A percentile compares a stretch with the other conserved stretches of the same genome.
phyloP scores from a whole-genome alignment of 345 rosid species.

The Camelina sativa region DNA sequence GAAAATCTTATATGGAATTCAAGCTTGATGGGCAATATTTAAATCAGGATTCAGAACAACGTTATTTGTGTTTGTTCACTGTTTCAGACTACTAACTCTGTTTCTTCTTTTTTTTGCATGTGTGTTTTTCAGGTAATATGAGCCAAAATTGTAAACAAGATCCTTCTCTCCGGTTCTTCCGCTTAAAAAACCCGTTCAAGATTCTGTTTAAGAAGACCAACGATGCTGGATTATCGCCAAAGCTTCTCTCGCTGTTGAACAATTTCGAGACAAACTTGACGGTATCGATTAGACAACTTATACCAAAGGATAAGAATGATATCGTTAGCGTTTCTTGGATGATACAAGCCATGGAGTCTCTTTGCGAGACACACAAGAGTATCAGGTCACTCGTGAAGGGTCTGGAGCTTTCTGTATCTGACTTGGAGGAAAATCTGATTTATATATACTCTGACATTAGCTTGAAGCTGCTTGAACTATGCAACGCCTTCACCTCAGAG shows the following conservation, averaged over 20 bases:
- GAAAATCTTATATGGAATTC: background rate
- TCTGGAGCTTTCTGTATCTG: conserved; percentile 73
- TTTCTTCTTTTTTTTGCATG: background rate
- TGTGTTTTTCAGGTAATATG: conserved; percentile 59
- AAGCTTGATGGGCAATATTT: background rate
- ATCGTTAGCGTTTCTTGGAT: conserved; percentile 76
- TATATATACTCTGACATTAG: conserved; percentile 71
- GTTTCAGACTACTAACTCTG: conserved; percentile 19
- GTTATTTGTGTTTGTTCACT: background rate
- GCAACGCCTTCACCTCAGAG: conserved; percentile 73
- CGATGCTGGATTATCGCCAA: conserved; percentile 48
- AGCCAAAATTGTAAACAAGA: conserved; percentile 56
- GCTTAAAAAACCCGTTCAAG: conserved; percentile 72
- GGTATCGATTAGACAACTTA: conserved; percentile 58
- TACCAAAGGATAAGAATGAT: conserved; percentile 57
- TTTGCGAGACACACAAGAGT: conserved; percentile 71
- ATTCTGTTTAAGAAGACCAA: conserved; percentile 64
- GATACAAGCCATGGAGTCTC: conserved; percentile 69
- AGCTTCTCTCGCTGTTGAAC: conserved; percentile 52
- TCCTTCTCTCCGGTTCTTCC: conserved; percentile 55
- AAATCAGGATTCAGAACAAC: background rate
- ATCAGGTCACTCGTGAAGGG: conserved; percentile 54
- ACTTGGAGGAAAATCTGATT: conserved; percentile 82
- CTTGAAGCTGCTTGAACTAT: conserved; percentile 77
- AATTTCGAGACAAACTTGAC: conserved; percentile 65